phyloP scores from a whole-genome alignment of 768 basidiomycete genomes.

The Plicaturopsis crispa region DNA sequence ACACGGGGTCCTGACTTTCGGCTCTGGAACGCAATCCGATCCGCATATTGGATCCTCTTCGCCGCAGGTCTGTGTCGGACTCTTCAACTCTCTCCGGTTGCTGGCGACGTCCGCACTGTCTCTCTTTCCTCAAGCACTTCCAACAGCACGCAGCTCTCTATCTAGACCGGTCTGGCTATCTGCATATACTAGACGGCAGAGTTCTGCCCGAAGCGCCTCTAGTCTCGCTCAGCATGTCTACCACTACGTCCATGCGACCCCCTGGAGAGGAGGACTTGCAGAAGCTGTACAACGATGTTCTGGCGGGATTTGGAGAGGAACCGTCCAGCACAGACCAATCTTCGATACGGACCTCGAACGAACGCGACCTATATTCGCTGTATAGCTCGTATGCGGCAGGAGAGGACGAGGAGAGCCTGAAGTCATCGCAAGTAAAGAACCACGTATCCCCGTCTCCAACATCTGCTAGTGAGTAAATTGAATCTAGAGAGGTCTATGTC shows the following conservation, averaged over 20 bases:
- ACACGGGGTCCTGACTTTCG: no score
- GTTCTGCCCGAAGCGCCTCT: conserved; percentile 1
- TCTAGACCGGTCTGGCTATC: no score
- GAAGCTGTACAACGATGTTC: conserved; percentile 44
- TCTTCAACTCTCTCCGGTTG: not conserved
- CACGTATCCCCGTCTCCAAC: not conserved
- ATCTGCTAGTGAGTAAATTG: not conserved
- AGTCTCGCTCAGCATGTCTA: conserved; percentile 23
- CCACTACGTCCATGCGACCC: conserved; percentile 25
- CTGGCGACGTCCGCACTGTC: not conserved
- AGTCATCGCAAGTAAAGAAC: not conserved
- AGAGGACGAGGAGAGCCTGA: not conserved
- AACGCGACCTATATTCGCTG: conserved; percentile 8
- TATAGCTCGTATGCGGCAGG: conserved; percentile 14
- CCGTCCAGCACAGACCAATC: conserved; percentile 10
- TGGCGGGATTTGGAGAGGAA: conserved; percentile 37
- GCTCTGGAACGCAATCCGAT: no score
- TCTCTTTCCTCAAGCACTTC: not conserved
- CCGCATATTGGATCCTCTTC: no score
- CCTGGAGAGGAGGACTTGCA: conserved; percentile 47
- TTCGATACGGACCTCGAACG: conserved; percentile 9
- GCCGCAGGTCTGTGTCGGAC: no score
- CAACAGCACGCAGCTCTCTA: not conserved
- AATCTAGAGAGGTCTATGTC: not conserved
- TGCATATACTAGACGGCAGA: not conserved